Base-by-base conservation (phyloP, 768 basidiomycete species). In the Hemileccinum rubropunctum region DNA sequence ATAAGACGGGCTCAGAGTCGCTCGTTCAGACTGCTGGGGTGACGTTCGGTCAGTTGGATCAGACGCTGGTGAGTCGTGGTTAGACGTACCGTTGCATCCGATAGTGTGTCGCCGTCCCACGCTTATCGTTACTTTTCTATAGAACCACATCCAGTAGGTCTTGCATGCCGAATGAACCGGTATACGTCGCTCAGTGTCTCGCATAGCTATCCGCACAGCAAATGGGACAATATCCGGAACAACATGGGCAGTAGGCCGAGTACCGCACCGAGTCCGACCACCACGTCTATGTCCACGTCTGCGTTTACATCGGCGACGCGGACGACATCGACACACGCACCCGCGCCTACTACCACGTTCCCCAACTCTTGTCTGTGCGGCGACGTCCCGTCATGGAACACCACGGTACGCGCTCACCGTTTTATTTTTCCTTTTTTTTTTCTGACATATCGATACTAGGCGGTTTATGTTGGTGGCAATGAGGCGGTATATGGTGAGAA, bases 161-260 rank as follows among this genome's bases (percentile, higher is more conserved):
- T 4, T 9, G 12, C 30, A 1, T 36, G 12, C 9, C 0, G 6
- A 26, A 17, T 33, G 44, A 21, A 4, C 11, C 2, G n/a, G 20
- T 18, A 15, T 28, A 10, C 10, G 9, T 28, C 28, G 26, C 28
- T 51, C 35, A 52, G 9, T 30, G 28, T 30, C 9, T 30, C 21
- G 11, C 9, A 14, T 5, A 84, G 82, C 60, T 86, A 72, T 68
- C 85, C 85, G 7, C 71, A 78, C 58, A 85, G 83, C 68, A 81
- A 82, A 58, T 89, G 80, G 79, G 81, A 82, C 64, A 88, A 88
- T 64, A 76, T 88, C 57, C 75, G 76, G 21, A 77, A 68, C 63
- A 84, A 84, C 66, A 84, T 88, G 78, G 77, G 74, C n/a, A 47
- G 53, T 18, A 51, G 53, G 43, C 52, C 55, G 14, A 53, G 20